Evolutionary conservation across 2,329 filamentous ascomycete species (phyloP), one percentile per base, ranked within the genome.

Genomic region (Chaetomium olivaceum): DNA sequence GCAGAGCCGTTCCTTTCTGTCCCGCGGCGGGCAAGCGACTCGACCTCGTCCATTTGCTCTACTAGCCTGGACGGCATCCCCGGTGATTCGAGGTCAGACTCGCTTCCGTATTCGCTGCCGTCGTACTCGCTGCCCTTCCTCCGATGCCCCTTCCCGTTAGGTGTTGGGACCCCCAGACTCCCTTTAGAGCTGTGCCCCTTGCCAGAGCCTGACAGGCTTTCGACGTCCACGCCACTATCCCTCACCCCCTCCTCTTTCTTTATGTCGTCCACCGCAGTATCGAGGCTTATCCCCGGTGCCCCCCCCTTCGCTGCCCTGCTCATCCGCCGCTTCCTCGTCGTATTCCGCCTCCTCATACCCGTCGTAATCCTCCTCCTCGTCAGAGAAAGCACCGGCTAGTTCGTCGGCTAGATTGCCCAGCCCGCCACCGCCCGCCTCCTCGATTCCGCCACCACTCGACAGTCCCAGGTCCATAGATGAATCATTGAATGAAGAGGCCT

Each of bases 371-470:
- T 80, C 82, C 27, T 67, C 66, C 65, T 86, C 87, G 64, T 85
- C 86, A 9, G 87, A 89, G 39, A 90, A 87, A 4, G 89, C 88
- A 73, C 91, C 90, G 1, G 89, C 91, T 57, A 95, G 80, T 77
- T 95, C 91, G 76, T 94, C 91, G 1, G 91, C 91, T 58, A 95
- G 77, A 71, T 92, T 93, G 36, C 91, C 91, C 68, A 92, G 80
- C 67, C 86, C 86, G 58, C 79, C 79, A 58, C 79, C 79, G 2
- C 76, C 76, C 46, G 77, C 81, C n/a, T 69, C 75, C 51, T 77
- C 79, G n/a, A 21, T 39, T 2, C 29, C 43, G 16, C 29, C 29
- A 7, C 23, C 36, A 12, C 14, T 21, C 9, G 58, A 25, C 9
- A 80, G 76, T 64, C 77, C 77, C 60, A 85, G 75, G 62, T 83